Base-by-base conservation (phyloP, 768 basidiomycete species). In the Boletus sensibilis region DNA sequence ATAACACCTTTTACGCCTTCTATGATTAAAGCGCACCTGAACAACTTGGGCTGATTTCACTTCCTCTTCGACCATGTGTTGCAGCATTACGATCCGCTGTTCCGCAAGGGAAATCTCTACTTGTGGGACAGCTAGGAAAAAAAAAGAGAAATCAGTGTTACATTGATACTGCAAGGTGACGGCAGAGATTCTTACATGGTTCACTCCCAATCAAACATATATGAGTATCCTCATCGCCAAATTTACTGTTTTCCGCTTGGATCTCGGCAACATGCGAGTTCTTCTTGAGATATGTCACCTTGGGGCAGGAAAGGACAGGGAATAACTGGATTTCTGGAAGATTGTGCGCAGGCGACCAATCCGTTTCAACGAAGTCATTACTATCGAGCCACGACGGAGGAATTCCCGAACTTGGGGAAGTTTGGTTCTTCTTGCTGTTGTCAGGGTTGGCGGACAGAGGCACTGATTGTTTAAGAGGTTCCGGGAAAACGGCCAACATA, bases 151-250 rank as follows among this genome's bases (percentile, higher is more conserved):
- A 51, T 59, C 31, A 57, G 49, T 55, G 27, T 44, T 25, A 35
- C 37, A 31, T 38, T 37, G 27, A 43, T 20, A 20, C 20, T 12
- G 20, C 56, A 20, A 34, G 1, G 3, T 16, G 23, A 41, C 9
- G 6, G 44, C 16, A 20, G 74, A 44, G 7, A 27, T 44, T 25
- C 85, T 64, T 65, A 90, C 90, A 82, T 18, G 82, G 78, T 71
- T 87, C 84, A 62, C 83, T 80, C 13, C 89, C 88, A 29, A 94
- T 79, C 41, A 89, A 76, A 69, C 94, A 98, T 0, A 79, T 76
- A 68, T 98, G 95, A 3, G 92, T 87, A 41, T 82, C 74, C 70
- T 98, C 95, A 33, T 80, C 75, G 1, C 94, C 95, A 67, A 98
- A 98, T 72, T 94, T 96, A 64, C 81, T 87, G 37, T 72, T 72